phyloP scores from a whole-genome alignment of 306 rosid genomes.

The Aeschynomene evenia region DNA sequence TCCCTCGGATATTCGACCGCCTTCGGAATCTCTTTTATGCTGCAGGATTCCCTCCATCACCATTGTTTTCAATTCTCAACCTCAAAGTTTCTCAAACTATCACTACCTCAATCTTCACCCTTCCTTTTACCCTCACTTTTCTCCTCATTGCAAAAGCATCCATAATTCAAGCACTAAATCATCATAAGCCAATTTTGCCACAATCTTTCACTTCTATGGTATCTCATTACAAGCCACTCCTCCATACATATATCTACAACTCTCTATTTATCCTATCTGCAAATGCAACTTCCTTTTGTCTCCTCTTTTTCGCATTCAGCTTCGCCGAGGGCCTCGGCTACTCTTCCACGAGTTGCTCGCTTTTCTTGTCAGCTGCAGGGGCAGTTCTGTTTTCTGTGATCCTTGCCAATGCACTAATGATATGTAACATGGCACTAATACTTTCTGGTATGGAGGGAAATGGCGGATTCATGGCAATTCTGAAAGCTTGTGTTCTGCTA shows the following conservation, averaged over 20 bases:
- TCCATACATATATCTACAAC: slow-evolving; percentile 52
- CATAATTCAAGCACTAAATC: slow-evolving; percentile 48
- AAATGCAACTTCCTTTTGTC: slow-evolving; percentile 57
- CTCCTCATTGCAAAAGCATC: slow-evolving; percentile 69
- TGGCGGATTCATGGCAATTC: slow-evolving; percentile 64
- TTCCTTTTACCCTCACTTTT: slow-evolving; percentile 79
- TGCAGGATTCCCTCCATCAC: slow-evolving; percentile 75
- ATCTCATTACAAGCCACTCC: slow-evolving; percentile 47
- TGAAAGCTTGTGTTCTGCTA: slow-evolving; percentile 70
- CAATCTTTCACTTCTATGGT: slow-evolving; percentile 41
- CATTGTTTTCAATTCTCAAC: slow-evolving; percentile 49
- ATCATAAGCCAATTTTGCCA: slow-evolving; percentile 28
- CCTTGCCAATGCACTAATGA: slow-evolving; percentile 65
- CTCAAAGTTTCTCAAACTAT: slow-evolving; percentile 76
- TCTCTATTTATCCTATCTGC: slow-evolving; percentile 64
- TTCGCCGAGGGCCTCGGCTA: slow-evolving; percentile 45
- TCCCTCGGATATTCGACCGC: slow-evolving; percentile 44
- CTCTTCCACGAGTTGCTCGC: slow-evolving; percentile 37
- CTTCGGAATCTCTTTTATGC: slow-evolving; percentile 58
- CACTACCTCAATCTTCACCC: slow-evolving; percentile 56
- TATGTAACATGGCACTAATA: slow-evolving; percentile 64
- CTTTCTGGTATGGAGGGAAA: slow-evolving; percentile 60
- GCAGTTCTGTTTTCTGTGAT: slow-evolving; percentile 66
- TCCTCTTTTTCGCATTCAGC: slow-evolving; percentile 59
- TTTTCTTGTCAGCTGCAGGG: slow-evolving; percentile 54